These are phyloP conservation scores for Niebla homalea DNA, from an alignment of 495 filamentous ascomycete species.

Conservation along the genomic window DNA sequence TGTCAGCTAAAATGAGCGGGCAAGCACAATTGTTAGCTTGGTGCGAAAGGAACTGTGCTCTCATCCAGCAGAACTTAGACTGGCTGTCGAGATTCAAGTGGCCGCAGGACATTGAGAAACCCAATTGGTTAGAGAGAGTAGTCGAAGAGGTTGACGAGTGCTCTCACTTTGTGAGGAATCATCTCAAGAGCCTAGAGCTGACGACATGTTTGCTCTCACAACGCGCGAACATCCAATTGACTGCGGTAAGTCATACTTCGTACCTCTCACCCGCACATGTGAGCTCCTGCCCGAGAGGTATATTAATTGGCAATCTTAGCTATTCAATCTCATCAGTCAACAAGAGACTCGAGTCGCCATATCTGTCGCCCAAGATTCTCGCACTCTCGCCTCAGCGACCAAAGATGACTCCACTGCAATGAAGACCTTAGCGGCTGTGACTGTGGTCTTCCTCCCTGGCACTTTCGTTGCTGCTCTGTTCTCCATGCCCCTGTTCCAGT, in stretches of 20 bases:
- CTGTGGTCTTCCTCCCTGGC: constrained; percentile 15
- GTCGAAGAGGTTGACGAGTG: background rate
- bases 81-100: background rate
- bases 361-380: background rate
- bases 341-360: background rate
- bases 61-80: background rate
- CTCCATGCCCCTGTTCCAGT: constrained; percentile 4
- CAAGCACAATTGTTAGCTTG: background rate
- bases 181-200: background rate
- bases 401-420: constrained; percentile 14
- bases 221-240: background rate
- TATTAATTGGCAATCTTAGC: background rate
- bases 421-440: constrained; percentile 17
- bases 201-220: background rate
- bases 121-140: background rate
- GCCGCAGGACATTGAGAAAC: background rate
- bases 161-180: background rate
- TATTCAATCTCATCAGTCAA: background rate
- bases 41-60: background rate
- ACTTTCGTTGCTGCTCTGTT: constrained; percentile 12
- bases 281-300: background rate
- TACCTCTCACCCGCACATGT: background rate
- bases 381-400: constrained; percentile 4
- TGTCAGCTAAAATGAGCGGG: background rate
- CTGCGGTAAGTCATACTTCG: background rate